phyloP scores from a whole-genome alignment of 1,284 basidiomycete genomes.

The Apiotrichum brassicae region DNA sequence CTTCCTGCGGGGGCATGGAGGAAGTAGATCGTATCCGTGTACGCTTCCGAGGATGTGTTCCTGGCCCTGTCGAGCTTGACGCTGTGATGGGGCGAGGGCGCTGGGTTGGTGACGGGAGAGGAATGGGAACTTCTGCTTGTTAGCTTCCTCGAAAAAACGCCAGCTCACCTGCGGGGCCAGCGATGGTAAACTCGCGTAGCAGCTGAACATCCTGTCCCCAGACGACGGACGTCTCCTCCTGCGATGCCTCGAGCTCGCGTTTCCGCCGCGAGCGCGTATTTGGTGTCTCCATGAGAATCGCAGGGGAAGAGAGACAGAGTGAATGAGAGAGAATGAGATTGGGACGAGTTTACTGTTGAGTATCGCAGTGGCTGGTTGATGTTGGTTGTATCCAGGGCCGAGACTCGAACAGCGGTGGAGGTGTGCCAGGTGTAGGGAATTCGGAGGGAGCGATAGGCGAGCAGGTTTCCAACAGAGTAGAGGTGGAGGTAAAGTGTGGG shows the following conservation, averaged over 20 bases:
- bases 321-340: too few relatives aligned
- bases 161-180: neutral
- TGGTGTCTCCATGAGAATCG: constrained; percentile 10
- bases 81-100: constrained; percentile 2
- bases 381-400: too few relatives aligned
- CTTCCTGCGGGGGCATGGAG: neutral
- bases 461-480: neutral
- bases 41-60: neutral
- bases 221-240: constrained; percentile 7
- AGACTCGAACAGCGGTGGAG: too few relatives aligned
- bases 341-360: too few relatives aligned
- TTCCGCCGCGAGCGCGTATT: constrained; percentile 12
- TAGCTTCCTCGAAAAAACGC: neutral
- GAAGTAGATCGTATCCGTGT: neutral
- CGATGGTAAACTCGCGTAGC: constrained; percentile 1
- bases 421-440: too few relatives aligned
- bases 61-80: neutral
- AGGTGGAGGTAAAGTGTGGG: too few relatives aligned
- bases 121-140: constrained; percentile 3
- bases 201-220: constrained; percentile 15
- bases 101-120: constrained; percentile 13
- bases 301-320: too few relatives aligned
- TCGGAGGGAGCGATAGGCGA: neutral
- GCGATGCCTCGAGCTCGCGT: constrained; percentile 3
- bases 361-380: too few relatives aligned